These are phyloP conservation scores for Osmozyma mogii DNA, from an alignment of 805 yeast genomes.

Conservation along the genomic window DNA sequence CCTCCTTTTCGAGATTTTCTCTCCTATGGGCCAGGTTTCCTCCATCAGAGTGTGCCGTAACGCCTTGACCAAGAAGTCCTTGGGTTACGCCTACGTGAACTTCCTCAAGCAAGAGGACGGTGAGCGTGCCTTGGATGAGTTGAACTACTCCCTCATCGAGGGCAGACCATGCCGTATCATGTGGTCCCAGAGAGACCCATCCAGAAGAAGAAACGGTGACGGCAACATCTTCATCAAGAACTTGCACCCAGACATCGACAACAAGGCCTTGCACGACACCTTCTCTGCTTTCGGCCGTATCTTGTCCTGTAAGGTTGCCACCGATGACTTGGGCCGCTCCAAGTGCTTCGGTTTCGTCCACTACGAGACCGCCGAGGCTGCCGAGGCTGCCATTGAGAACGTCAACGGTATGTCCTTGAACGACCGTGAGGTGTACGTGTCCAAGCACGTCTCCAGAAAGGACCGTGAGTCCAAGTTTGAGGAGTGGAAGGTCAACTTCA, in stretches of 20 bases:
- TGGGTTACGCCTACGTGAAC: conserved; percentile 98
- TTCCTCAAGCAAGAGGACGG: conserved; percentile 86
- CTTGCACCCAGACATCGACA: conserved; percentile 96
- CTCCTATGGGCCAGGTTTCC: conserved; percentile 90
- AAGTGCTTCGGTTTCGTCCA: conserved; percentile 98
- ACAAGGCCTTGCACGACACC: conserved; percentile 97
- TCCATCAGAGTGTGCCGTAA: conserved; percentile 99
- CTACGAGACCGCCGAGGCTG: conserved; percentile 88
- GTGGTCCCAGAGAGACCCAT: conserved; percentile 99
- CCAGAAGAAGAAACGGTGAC: conserved; percentile 87
- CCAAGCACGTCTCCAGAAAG: conserved; percentile 84
- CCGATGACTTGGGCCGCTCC: conserved; percentile 84
- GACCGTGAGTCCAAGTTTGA: conserved; percentile 93
- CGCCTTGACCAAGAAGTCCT: conserved; percentile 91
- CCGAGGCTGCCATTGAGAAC: conserved; percentile 89
- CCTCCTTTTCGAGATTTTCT: conserved; percentile 85
- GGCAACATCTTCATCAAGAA: conserved; percentile 98
- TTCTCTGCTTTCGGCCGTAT: conserved; percentile 95
- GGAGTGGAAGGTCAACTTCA: conserved; percentile 85
- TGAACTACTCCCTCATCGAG: conserved; percentile 89
- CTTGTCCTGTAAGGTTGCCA: conserved; percentile 94
- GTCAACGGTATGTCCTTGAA: conserved; percentile 97
- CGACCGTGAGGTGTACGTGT: conserved; percentile 93
- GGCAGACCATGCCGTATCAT: conserved; percentile 97
- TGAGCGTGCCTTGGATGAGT: conserved; percentile 86